These are phyloP conservation scores for Trichoderma hamatum DNA, from an alignment of 2,329 filamentous ascomycete species.

Conservation along the genomic window DNA sequence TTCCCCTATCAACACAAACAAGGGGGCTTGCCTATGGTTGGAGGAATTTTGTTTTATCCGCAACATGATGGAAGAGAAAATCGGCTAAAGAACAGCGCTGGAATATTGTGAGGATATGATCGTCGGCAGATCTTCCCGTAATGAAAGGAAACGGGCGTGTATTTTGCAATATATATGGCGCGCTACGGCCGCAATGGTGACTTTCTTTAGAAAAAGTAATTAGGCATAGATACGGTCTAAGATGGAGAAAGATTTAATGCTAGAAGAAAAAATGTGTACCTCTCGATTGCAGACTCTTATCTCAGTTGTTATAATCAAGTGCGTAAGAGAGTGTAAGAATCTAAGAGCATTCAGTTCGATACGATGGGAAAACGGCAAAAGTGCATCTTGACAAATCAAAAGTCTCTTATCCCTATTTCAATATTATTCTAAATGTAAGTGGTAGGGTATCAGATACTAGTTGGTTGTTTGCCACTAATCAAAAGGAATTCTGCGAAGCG, in stretches of 20 bases:
- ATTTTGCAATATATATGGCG: background rate
- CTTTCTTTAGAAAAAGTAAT: background rate
- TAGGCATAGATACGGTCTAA: background rate
- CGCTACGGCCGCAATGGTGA: background rate
- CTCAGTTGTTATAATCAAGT: background rate
- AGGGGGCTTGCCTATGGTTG: background rate
- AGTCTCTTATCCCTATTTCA: background rate
- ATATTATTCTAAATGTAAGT: background rate
- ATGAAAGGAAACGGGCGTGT: background rate
- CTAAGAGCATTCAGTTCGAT: background rate
- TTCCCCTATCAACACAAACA: background rate
- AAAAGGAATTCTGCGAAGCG: slow-evolving; percentile 77
- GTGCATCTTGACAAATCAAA: background rate
- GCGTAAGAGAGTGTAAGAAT: background rate
- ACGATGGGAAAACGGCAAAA: background rate
- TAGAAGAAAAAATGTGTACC: background rate
- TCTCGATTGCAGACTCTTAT: background rate
- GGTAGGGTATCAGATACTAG: background rate
- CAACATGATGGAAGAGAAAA: background rate
- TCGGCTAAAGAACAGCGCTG: background rate
- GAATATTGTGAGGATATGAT: background rate
- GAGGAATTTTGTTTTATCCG: slow-evolving; percentile 9
- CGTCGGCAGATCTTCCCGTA: background rate
- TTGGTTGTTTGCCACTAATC: slow-evolving; percentile 55
- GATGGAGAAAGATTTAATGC: background rate